These are phyloP conservation scores for Penicillium sp. DNA, from an alignment of 2,329 filamentous ascomycete species.

Conservation along the genomic window DNA sequence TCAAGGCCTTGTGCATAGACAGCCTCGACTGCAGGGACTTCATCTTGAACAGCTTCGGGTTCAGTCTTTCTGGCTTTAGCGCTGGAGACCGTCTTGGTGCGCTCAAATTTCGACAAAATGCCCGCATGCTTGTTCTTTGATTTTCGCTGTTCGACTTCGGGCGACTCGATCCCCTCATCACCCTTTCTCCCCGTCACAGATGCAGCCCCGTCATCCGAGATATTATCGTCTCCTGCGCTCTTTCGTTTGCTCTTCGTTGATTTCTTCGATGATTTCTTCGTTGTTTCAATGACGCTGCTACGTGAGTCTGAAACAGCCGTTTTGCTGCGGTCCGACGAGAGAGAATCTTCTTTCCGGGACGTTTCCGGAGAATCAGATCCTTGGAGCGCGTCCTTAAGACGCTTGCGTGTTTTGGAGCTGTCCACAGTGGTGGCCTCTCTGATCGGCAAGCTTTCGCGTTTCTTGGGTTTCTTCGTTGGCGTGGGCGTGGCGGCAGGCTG, in stretches of 20 bases:
- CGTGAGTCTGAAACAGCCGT: conserved; percentile 24
- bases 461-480: conserved; percentile 40
- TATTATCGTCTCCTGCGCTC: conserved; percentile 19
- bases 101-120: conserved; percentile 40
- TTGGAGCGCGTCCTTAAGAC: conserved; percentile 21
- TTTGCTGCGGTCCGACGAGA: conserved; percentile 28
- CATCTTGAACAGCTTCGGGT: conserved; percentile 10
- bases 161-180: conserved; percentile 6
- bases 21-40: conserved; percentile 26
- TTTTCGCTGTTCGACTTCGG: conserved; percentile 26
- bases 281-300: conserved; percentile 17
- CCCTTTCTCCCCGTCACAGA: conserved; percentile 22
- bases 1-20: conserved; percentile 58
- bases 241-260: conserved; percentile 40
- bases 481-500: conserved; percentile 26
- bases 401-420: conserved; percentile 26
- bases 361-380: conserved; percentile 34
- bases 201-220: conserved; percentile 22
- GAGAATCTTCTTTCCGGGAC: conserved; percentile 29
- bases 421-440: conserved; percentile 31
- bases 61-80: conserved; percentile 18
- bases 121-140: conserved; percentile 35
- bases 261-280: conserved; percentile 38
- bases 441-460: conserved; percentile 21
- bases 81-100: conserved; percentile 28